These are phyloP conservation scores for Datisca glomerata DNA, from an alignment of 306 rosid genomes.

Conservation along the genomic window DNA sequence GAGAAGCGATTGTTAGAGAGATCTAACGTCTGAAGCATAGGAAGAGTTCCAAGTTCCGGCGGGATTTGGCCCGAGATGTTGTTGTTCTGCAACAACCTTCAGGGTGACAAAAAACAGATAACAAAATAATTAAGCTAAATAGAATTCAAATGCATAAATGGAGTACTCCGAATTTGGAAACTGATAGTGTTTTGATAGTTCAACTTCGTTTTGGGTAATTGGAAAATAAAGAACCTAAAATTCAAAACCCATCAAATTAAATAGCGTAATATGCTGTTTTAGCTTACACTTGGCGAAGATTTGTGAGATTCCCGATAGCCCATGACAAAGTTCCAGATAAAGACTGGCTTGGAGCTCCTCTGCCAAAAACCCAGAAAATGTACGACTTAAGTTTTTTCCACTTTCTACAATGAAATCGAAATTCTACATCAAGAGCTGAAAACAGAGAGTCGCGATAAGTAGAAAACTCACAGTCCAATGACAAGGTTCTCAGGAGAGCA, in stretches of 20 bases:
- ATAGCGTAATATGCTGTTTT: not conserved
- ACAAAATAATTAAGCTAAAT: slow-evolving; percentile 10
- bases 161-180: not conserved
- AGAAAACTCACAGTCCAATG: slow-evolving; percentile 60
- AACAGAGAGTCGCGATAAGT: too few species aligned
- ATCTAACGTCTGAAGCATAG: slow-evolving; percentile 76
- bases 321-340: slow-evolving; percentile 74
- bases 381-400: not conserved
- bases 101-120: slow-evolving; percentile 10
- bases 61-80: slow-evolving; percentile 80
- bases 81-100: slow-evolving; percentile 78
- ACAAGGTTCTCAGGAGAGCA: slow-evolving; percentile 69
- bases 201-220: not conserved
- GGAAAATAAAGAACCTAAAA: not conserved
- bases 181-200: not conserved
- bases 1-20: slow-evolving; percentile 75
- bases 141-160: not conserved
- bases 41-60: slow-evolving; percentile 51
- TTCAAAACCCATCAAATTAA: not conserved
- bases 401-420: not conserved
- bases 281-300: slow-evolving; percentile 83
- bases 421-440: not conserved
- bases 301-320: slow-evolving; percentile 64
- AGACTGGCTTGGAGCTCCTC: slow-evolving; percentile 95
- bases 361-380: slow-evolving; percentile 14